Percentiles rank a stretch among this genome's conserved stretches.
Evolutionary conservation across 768 basidiomycete species (phyloP).

Genomic region (Suillus fuscotomentosus): DNA sequence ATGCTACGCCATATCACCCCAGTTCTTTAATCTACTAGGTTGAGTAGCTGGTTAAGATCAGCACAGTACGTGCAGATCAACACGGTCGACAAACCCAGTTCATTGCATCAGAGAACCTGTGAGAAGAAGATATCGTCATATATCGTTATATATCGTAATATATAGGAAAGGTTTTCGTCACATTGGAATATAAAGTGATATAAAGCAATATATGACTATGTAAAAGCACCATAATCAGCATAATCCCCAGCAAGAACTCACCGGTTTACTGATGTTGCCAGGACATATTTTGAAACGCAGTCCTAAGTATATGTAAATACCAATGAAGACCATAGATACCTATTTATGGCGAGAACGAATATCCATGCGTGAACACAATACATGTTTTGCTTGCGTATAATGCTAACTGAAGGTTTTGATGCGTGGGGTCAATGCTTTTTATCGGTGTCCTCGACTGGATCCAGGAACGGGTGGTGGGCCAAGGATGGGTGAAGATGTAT

Average conservation of each 20-base stretch:
- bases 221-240: too few relatives aligned
- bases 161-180: too few relatives aligned
- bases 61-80: neutral
- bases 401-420: neutral
- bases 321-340: neutral
- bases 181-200: too few relatives aligned
- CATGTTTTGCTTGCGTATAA: neutral
- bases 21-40: neutral
- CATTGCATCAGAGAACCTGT: too few relatives aligned
- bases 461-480: neutral
- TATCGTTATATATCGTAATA: too few relatives aligned
- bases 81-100: neutral
- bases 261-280: too few relatives aligned
- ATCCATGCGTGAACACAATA: neutral
- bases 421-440: neutral
- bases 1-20: neutral
- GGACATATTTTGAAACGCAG: neutral
- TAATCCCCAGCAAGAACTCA: too few relatives aligned
- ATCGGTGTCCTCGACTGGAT: neutral
- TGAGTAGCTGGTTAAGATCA: neutral
- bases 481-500: neutral
- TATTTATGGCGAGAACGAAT: neutral
- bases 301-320: neutral
- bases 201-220: too few relatives aligned
- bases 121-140: too few relatives aligned